Conservation (phyloP, 345 rosid genomes). For the Garcia nutans region DNA sequence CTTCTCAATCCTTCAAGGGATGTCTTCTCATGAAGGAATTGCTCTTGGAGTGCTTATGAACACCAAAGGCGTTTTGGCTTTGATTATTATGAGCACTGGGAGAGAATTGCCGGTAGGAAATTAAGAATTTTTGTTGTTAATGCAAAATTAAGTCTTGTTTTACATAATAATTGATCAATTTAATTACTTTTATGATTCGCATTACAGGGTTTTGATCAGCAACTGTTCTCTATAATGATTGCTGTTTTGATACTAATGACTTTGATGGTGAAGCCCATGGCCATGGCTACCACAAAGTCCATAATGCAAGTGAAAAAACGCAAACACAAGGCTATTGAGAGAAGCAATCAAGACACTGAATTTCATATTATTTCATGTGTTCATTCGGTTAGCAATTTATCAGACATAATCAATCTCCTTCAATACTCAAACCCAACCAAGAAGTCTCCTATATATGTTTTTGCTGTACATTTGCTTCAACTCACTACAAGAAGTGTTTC, state of each 20-base stretch:
- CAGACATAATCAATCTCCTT: slow-evolving; percentile 12
- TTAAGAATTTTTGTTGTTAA: no score
- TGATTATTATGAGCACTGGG: slow-evolving; percentile 24
- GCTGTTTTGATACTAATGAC: slow-evolving; percentile 12
- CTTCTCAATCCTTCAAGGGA: slow-evolving; percentile 20
- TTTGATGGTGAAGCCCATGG: slow-evolving; percentile 33
- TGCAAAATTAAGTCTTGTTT: no score
- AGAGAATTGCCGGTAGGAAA: slow-evolving; percentile 1
- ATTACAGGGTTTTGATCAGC: slow-evolving; percentile 12
- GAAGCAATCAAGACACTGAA: slow-evolving; percentile 32
- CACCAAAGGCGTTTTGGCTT: slow-evolving; percentile 45
- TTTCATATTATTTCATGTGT: slow-evolving; percentile 18
- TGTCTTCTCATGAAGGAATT: slow-evolving; percentile 32
- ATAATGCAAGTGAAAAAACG: slow-evolving; percentile 23
- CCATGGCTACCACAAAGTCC: slow-evolving; percentile 27
- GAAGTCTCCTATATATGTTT: slow-evolving; percentile 21
- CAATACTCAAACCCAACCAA: slow-evolving; percentile 6
- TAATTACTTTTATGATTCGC: not conserved
- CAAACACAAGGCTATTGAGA: slow-evolving; percentile 42
- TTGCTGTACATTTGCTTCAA: slow-evolving; percentile 56
- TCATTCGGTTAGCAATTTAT: slow-evolving; percentile 4
- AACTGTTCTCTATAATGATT: slow-evolving; percentile 7
- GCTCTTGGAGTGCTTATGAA: slow-evolving; percentile 55
- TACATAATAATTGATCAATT: not conserved
- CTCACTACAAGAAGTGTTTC: slow-evolving; percentile 43